A percentile compares a stretch with the other conserved stretches of the same genome.
Conservation (phyloP, 2,329 filamentous ascomycete species). For the Trichoderma sp. region DNA sequence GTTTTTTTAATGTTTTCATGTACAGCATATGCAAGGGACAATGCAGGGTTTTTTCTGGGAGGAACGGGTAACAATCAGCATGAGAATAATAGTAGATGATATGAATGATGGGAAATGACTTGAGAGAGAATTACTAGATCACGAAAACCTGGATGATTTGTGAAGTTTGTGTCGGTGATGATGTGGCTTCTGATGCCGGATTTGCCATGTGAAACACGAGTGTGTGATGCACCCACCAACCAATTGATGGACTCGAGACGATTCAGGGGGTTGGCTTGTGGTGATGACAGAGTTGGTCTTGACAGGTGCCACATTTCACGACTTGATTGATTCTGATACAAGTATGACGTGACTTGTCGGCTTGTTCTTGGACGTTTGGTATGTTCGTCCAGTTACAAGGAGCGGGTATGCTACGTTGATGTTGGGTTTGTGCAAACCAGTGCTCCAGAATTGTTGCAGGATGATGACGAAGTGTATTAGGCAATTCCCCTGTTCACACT, state of each 20-base stretch:
- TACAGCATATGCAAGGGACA: slow-evolving; percentile 23
- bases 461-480: neutral
- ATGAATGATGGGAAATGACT: slow-evolving; percentile 13
- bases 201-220: neutral
- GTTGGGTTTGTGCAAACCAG: neutral
- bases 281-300: neutral
- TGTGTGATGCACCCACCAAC: neutral
- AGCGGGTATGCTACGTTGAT: neutral
- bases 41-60: slow-evolving; percentile 17
- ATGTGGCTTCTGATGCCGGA: neutral
- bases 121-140: neutral
- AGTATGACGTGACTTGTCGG: neutral
- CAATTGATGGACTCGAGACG: neutral
- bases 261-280: neutral
- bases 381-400: neutral
- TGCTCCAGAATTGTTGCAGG: neutral
- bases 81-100: slow-evolving; percentile 12
- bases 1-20: slow-evolving; percentile 20
- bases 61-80: slow-evolving; percentile 22
- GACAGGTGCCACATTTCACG: neutral
- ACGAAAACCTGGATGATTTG: neutral
- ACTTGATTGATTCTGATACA: neutral
- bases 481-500: neutral
- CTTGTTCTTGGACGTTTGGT: neutral
- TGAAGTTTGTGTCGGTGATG: neutral